Conservation (phyloP, 2,329 filamentous ascomycete species). For the Talaromyces sp. region DNA sequence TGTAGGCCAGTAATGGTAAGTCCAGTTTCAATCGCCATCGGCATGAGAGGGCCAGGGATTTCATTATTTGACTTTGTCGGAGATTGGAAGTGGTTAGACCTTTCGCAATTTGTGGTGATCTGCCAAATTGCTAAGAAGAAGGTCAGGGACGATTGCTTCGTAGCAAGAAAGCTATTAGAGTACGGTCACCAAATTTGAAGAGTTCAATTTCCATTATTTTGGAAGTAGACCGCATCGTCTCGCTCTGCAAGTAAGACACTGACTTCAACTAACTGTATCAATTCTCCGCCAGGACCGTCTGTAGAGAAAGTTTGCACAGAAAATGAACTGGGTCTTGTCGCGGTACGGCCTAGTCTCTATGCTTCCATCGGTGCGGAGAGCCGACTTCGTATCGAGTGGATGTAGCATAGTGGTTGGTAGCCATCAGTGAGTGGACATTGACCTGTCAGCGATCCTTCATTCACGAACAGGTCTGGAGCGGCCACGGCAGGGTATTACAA, state of each 20-base stretch:
- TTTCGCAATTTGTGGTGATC: slow-evolving; percentile 12
- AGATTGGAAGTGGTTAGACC: slow-evolving; percentile 6
- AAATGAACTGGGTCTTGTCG: neutral
- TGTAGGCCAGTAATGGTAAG: slow-evolving; percentile 13
- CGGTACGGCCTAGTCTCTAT: slow-evolving; percentile 2
- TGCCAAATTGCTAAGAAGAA: neutral
- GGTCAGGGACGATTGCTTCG: neutral
- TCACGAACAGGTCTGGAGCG: neutral
- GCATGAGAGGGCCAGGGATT: neutral
- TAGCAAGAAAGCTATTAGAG: neutral
- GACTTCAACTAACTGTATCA: slow-evolving; percentile 9
- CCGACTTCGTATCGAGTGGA: neutral
- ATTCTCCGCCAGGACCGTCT: slow-evolving; percentile 9
- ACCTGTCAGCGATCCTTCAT: slow-evolving; percentile 1
- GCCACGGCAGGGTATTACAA: slow-evolving; percentile 13
- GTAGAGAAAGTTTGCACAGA: neutral
- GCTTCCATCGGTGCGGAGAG: neutral
- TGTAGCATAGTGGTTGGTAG: slow-evolving; percentile 7
- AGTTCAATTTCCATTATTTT: slow-evolving; percentile 4
- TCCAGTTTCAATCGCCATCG: slow-evolving; percentile 1
- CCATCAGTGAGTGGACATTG: neutral
- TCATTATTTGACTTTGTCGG: neutral
- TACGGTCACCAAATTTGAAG: neutral
- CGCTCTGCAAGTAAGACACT: neutral
- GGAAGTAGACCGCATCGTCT: neutral